Evolutionary conservation across 2,329 filamentous ascomycete genomes (phyloP), one percentile per base, ranked within the genome.

Genomic region (Calonectria henricotiae): DNA sequence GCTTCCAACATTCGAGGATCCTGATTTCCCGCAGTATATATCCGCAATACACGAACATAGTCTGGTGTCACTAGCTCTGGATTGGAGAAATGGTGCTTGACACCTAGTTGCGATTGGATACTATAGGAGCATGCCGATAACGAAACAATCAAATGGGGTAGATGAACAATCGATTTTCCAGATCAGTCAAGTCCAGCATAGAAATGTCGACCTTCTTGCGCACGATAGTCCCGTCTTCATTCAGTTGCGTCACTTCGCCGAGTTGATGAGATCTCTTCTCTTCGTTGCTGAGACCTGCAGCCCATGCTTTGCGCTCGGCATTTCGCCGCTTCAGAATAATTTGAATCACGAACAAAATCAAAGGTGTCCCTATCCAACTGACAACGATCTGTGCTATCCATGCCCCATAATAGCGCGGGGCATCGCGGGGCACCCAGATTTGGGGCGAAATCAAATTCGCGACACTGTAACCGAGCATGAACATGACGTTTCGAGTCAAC

Each of bases 401-500:
- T 2, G 75, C 73, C n/a, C 71, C 75, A 32, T 79, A 78, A 62
- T 77, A 79, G 9, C 78, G 70, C 2, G 78, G 77, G 3, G 66
- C 73, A 23, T 73, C 74, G 76, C 73, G 77, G 1, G 74, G 71
- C 2, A 76, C 76, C 79, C 78, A 83, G 27, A 83, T 79, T 72
- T 83, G 81, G 23, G 81, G 82, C 2, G 79, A 80, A 15, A 82
- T 76, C 13, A 84, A 78, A 35, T 81, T 82, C 8, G 77, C 77
- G 1, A 80, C 71, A 7, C 79, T 78, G 46, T 81, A 81, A 1
- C 81, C 83, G 2, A 82, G 71, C 75, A 83, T 82, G 61, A 82
- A 83, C 74, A 83, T 77, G 35, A 79, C 82, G n/a, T 82, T 83
- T 2, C 82, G 77, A 0, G 83, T 84, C 15, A 83, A 80, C 72